Evolutionary conservation across 176 grass and related monocot genomes (phyloP).

Genomic region (Aegilops tauschii): DNA sequence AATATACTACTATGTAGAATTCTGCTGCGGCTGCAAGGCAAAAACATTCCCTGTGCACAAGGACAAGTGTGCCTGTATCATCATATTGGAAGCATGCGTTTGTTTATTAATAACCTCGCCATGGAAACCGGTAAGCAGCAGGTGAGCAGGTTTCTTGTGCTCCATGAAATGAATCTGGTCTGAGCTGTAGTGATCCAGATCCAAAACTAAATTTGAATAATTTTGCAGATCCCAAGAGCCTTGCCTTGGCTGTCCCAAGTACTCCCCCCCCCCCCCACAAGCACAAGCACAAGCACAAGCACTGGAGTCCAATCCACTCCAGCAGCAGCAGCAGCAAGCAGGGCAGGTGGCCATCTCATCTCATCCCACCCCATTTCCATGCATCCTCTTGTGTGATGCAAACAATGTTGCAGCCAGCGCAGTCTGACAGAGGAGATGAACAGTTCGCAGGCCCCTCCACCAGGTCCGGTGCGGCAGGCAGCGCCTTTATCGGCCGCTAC

Average conservation of each 20-base stretch:
- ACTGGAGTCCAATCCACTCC: slow-evolving; percentile 42
- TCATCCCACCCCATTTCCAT: slow-evolving; percentile 22
- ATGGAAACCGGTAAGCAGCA: slow-evolving; percentile 19
- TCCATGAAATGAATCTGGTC: slow-evolving; percentile 38
- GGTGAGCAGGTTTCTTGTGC: slow-evolving; percentile 6
- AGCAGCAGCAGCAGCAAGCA: slow-evolving; percentile 4
- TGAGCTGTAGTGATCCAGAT: slow-evolving; percentile 54
- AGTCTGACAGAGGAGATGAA: slow-evolving; percentile 49
- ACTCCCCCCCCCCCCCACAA: slow-evolving; percentile 25
- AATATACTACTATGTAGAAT: background rate
- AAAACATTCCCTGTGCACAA: slow-evolving; percentile 41
- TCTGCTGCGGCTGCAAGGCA: background rate
- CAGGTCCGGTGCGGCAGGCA: slow-evolving; percentile 31
- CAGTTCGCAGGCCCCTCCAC: slow-evolving; percentile 19
- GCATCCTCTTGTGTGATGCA: slow-evolving; percentile 1
- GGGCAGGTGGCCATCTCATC: slow-evolving; percentile 37
- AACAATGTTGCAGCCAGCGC: slow-evolving; percentile 42
- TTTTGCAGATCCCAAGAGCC: slow-evolving; percentile 59
- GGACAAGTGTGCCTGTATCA: slow-evolving; percentile 17
- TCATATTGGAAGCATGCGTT: slow-evolving; percentile 17
- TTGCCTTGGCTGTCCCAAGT: slow-evolving; percentile 30
- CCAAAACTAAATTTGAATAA: slow-evolving; percentile 60
- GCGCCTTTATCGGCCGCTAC: slow-evolving; percentile 48
- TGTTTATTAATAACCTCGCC: slow-evolving; percentile 25
- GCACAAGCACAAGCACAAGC: slow-evolving; percentile 29